Percentiles rank a stretch among this genome's conserved stretches.
Conservation (phyloP, 345 rosid genomes). For the Eucalyptus shirleyi region DNA sequence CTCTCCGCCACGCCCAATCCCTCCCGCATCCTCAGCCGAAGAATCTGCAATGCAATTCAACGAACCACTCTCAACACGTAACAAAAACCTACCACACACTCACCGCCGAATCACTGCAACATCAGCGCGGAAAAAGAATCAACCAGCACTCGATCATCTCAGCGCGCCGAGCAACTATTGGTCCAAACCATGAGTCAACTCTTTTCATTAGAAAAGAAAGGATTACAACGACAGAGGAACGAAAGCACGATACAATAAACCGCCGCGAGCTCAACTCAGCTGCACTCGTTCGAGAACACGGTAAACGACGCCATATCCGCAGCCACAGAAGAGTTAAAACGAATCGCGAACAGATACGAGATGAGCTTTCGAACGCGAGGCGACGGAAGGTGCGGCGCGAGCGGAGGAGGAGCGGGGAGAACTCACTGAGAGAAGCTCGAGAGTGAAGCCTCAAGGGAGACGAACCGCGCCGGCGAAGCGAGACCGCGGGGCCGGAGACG, state of each 20-base stretch:
- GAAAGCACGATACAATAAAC: background rate
- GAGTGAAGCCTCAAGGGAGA: background rate
- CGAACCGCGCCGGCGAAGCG: background rate
- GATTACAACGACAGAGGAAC: background rate
- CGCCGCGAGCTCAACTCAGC: background rate
- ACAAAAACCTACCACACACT: background rate
- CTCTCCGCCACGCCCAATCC: background rate
- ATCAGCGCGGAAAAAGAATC: background rate
- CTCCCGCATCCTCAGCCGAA: background rate
- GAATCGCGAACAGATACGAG: background rate
- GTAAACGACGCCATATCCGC: background rate
- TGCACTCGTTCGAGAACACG: background rate
- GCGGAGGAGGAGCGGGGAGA: background rate
- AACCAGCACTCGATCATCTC: background rate
- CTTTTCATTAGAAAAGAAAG: background rate
- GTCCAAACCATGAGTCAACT: background rate
- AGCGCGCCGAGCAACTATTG: background rate
- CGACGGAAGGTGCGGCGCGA: background rate
- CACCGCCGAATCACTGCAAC: background rate
- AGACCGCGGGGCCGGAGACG: background rate
- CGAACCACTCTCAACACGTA: background rate
- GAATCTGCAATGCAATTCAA: slow-evolving; percentile 15
- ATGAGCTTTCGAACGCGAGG: background rate
- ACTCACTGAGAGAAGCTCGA: background rate
- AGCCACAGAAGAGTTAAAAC: background rate